A percentile compares a stretch with the other conserved stretches of the same genome.
These are phyloP conservation scores for Triticum urartu DNA, from an alignment of 176 grass and related monocot genomes.

Conservation along the genomic window DNA sequence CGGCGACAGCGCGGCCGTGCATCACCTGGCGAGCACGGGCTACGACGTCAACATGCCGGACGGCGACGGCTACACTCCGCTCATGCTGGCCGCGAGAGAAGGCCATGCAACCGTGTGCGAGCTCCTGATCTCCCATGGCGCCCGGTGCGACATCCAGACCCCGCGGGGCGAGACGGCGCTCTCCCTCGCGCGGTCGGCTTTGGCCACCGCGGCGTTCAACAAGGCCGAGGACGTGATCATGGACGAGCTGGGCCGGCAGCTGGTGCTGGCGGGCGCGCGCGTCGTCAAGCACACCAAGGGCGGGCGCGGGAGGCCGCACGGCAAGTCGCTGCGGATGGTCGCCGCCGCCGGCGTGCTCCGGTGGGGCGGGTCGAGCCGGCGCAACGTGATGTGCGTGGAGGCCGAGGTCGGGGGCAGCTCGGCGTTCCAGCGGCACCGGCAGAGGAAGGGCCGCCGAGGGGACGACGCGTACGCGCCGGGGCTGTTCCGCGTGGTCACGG, in stretches of 20 bases:
- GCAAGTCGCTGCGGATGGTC: constrained; percentile 71
- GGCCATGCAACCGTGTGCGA: constrained; percentile 68
- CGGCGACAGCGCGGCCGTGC: constrained; percentile 53
- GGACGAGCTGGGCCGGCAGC: constrained; percentile 69
- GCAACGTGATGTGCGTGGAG: constrained; percentile 79
- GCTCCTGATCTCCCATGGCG: constrained; percentile 67
- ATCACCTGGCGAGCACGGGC: constrained; percentile 52
- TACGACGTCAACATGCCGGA: constrained; percentile 73
- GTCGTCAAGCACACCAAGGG: constrained; percentile 88
- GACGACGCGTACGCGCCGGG: constrained; percentile 57
- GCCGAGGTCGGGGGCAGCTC: constrained; percentile 72
- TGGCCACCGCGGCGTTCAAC: constrained; percentile 32
- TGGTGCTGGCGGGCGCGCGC: constrained; percentile 50
- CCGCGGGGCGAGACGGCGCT: constrained; percentile 76
- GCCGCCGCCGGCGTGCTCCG: constrained; percentile 59
- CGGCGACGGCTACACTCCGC: constrained; percentile 75
- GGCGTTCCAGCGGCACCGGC: constrained; percentile 60
- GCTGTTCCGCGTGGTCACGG: constrained; percentile 81
- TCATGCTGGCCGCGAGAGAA: constrained; percentile 88
- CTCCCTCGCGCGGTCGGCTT: constrained; percentile 57
- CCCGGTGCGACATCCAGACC: constrained; percentile 49
- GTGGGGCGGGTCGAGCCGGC: constrained; percentile 63
- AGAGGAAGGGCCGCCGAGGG: constrained; percentile 27
- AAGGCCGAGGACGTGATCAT: constrained; percentile 71
- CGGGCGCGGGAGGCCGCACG: constrained; percentile 65